Evolutionary conservation across 192 early-diverging fungal genomes (phyloP).

Genomic region (Rhizophlyctis rosea): DNA sequence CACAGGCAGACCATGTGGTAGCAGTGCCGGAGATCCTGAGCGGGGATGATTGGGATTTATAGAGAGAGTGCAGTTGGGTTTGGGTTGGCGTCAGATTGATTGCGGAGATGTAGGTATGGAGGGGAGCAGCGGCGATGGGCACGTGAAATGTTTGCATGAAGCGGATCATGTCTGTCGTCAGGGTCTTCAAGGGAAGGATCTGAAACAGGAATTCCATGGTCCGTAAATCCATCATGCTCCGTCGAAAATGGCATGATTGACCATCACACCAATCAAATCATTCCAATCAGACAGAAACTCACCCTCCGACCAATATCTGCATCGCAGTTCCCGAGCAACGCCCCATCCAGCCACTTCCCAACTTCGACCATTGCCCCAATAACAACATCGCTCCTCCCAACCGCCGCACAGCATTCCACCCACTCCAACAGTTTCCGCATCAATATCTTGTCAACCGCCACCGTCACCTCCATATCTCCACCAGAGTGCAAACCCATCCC

Average conservation of each 20-base stretch:
- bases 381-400: not conserved
- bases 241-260: too few species aligned
- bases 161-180: not conserved
- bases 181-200: not conserved
- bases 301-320: not conserved
- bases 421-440: not conserved
- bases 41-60: not conserved
- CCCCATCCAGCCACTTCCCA: not conserved
- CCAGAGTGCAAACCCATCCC: not conserved
- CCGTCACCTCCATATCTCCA: not conserved
- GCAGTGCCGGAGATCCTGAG: not conserved
- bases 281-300: not conserved
- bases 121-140: not conserved
- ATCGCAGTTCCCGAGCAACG: not conserved
- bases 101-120: conserved; percentile 2
- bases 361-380: not conserved
- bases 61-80: not conserved
- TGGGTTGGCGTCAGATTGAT: not conserved
- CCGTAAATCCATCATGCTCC: too few species aligned
- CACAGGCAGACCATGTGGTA: not conserved
- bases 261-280: too few species aligned
- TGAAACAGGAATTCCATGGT: too few species aligned
- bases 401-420: not conserved
- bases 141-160: not conserved
- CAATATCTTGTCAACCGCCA: not conserved